Percentiles rank a stretch among this genome's conserved stretches.
Evolutionary conservation across 1,284 basidiomycete species (phyloP).

Genomic region (Xerocomus minutiporus): DNA sequence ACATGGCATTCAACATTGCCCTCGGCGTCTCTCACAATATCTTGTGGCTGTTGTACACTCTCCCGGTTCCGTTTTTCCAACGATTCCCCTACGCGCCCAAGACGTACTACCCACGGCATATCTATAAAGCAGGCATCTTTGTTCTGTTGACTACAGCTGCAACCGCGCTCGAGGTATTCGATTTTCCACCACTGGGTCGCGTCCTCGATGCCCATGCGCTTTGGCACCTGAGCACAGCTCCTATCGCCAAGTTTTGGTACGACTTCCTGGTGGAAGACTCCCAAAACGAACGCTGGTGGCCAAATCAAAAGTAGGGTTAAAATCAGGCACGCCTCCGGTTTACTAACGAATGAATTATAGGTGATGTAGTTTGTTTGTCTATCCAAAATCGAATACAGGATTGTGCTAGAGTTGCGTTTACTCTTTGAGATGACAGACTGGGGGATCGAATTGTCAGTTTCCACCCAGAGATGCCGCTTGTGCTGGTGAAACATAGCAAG

Average conservation of each 20-base stretch:
- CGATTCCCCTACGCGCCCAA: constrained; percentile 53
- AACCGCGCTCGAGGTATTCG: constrained; percentile 83
- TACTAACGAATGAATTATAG: constrained; percentile 15
- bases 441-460: too few species aligned
- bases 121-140: constrained; percentile 54
- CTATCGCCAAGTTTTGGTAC: constrained; percentile 83
- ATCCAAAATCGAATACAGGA: neutral
- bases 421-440: too few species aligned
- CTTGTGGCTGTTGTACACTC: constrained; percentile 79
- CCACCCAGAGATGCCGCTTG: too few species aligned
- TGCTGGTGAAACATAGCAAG: too few species aligned
- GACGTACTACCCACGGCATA: constrained; percentile 53
- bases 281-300: constrained; percentile 51
- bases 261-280: constrained; percentile 71
- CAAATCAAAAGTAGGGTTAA: constrained; percentile 18
- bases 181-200: constrained; percentile 80
- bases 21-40: constrained; percentile 78
- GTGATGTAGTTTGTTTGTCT: constrained; percentile 7
- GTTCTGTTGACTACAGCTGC: constrained; percentile 72
- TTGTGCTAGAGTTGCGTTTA: neutral
- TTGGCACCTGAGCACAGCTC: constrained; percentile 90
- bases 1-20: constrained; percentile 81
- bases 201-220: constrained; percentile 90
- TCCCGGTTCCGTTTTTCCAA: constrained; percentile 46
- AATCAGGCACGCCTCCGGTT: constrained; percentile 5